Conservation (phyloP, 1,284 basidiomycete genomes). For the Cystobasidiaceae sp. region DNA sequence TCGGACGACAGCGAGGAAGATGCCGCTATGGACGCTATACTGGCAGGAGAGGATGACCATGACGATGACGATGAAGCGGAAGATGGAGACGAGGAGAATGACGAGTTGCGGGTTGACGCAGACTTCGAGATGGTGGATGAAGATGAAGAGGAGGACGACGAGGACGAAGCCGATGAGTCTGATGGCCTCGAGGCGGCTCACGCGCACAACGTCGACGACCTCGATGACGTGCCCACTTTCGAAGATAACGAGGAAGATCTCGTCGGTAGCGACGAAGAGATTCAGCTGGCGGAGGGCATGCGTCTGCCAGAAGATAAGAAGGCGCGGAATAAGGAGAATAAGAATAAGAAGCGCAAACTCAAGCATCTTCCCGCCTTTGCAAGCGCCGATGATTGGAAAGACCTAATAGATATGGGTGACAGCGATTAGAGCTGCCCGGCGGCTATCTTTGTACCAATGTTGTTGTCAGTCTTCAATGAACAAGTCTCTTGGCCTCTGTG, state of each 20-base stretch:
- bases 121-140: no score
- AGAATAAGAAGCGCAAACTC: constrained; percentile 66
- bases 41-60: constrained; percentile 37
- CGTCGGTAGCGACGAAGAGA: constrained; percentile 40
- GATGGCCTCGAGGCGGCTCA: constrained; percentile 48
- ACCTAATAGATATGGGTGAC: constrained; percentile 74
- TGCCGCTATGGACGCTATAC: constrained; percentile 48
- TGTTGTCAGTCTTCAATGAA: no score
- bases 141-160: constrained; percentile 42
- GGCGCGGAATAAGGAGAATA: constrained; percentile 54
- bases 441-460: no score
- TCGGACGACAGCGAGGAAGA: constrained; percentile 54
- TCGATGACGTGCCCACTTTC: constrained; percentile 39
- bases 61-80: constrained; percentile 11
- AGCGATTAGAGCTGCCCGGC: no score
- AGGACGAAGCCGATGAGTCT: constrained; percentile 46
- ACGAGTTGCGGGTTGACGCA: no score
- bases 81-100: no score
- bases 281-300: constrained; percentile 52
- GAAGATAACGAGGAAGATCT: constrained; percentile 41
- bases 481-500: no score
- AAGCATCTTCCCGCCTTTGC: constrained; percentile 78
- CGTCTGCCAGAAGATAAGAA: constrained; percentile 51
- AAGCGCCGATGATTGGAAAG: constrained; percentile 90
- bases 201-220: constrained; percentile 37